These are phyloP conservation scores for Elongisporangium senticosum DNA, from an alignment of 352 stramenopile species.

Conservation along the genomic window DNA sequence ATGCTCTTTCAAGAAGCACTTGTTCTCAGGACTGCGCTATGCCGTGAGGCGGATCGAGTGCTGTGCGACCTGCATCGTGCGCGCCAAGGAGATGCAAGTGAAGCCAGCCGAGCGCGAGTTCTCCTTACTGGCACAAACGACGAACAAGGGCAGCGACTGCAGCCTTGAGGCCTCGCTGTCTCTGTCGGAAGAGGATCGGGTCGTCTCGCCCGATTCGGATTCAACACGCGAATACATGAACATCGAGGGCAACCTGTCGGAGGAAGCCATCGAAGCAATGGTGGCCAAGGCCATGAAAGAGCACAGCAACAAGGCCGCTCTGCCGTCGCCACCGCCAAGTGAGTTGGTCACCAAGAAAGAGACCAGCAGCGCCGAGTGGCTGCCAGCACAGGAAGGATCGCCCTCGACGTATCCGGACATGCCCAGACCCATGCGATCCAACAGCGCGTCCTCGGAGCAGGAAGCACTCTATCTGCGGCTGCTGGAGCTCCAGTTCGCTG, in stretches of 20 bases:
- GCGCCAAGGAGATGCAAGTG: slow-evolving; percentile 16
- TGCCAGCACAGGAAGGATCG: not conserved
- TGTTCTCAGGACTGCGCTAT: slow-evolving; percentile 13
- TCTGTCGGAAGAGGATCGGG: not conserved
- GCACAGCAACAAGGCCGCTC: not conserved
- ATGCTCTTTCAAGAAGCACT: slow-evolving; percentile 30
- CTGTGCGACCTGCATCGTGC: slow-evolving; percentile 37
- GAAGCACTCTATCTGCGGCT: not conserved
- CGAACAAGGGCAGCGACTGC: not conserved
- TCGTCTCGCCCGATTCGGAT: not conserved
- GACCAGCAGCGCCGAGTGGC: not conserved
- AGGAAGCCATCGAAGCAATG: not conserved
- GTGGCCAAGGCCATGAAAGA: not conserved
- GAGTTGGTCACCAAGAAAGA: not conserved
- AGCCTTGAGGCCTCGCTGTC: not conserved
- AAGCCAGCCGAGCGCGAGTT: not conserved
- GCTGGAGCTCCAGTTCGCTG: not conserved
- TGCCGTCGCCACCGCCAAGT: no score
- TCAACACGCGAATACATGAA: not conserved
- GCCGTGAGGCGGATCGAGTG: slow-evolving; percentile 20
- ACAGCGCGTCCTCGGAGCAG: not conserved
- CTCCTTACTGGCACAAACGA: not conserved
- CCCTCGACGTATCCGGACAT: not conserved
- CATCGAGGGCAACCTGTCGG: not conserved
- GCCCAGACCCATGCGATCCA: not conserved